Percentiles rank a stretch among this genome's conserved stretches.
These are phyloP conservation scores for Sistotremastrum niveocremeum DNA, from an alignment of 768 basidiomycete species.

Conservation along the genomic window DNA sequence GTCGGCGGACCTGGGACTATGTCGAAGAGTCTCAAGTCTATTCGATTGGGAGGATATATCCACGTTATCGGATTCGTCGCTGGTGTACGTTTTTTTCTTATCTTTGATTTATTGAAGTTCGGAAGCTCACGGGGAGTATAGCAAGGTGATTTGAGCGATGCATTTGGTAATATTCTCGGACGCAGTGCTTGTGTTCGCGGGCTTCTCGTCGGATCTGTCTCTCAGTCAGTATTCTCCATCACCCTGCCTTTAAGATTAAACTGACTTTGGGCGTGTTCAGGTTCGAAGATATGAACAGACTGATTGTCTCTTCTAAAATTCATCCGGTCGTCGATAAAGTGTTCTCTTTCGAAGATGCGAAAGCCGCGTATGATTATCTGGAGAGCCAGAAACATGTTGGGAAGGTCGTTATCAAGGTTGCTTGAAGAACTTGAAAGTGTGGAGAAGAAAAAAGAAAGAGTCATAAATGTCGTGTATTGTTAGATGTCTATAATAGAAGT, in stretches of 20 bases:
- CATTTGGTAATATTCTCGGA: not conserved
- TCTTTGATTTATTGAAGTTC: not conserved
- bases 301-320: slow-evolving; percentile 31
- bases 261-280: slow-evolving; percentile 12
- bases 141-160: not conserved
- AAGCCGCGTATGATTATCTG: slow-evolving; percentile 38
- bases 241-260: not conserved
- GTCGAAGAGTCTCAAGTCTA: slow-evolving; percentile 25
- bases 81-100: slow-evolving; percentile 15
- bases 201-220: slow-evolving; percentile 41
- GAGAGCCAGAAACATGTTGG: slow-evolving; percentile 45
- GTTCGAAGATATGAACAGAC: slow-evolving; percentile 39
- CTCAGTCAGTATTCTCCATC: slow-evolving; percentile 33
- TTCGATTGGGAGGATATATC: slow-evolving; percentile 29
- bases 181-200: slow-evolving; percentile 28
- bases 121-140: not conserved
- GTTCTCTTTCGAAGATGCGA: slow-evolving; percentile 41
- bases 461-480: no score
- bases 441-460: no score
- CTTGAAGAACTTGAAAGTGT: no score
- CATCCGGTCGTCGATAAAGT: slow-evolving; percentile 43
- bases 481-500: no score
- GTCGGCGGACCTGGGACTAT: slow-evolving; percentile 45
- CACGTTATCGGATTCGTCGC: slow-evolving; percentile 41
- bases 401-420: slow-evolving; percentile 43